Evolutionary conservation across 352 stramenopile genomes (phyloP), one percentile per base, ranked within the genome.

Genomic region (Pythium guiyangense): DNA sequence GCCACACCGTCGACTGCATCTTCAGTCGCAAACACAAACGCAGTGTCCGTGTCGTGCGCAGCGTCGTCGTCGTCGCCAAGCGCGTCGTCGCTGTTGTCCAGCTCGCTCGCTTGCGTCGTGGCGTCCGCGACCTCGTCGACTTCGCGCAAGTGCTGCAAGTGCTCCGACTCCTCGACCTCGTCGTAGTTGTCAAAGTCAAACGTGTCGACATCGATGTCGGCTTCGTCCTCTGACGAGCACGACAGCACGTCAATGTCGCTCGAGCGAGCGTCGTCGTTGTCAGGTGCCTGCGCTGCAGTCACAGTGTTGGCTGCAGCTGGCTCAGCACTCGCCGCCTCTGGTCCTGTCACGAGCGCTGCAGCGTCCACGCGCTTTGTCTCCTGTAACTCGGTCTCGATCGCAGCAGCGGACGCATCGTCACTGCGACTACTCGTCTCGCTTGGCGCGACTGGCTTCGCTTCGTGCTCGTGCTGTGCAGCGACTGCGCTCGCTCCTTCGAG

Each of bases 111-210:
- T 12, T 72, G 57, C 26, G 62, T 53, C 17, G 61, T 63, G 17
- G 64, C 60, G 14, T 83, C 67, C 18, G 76, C 63, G 37, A 90
- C 58, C 51, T 89, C 78, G 42, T 84, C 82, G 45, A 96, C 75
- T 34, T 96, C 88, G 3, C 81, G 77, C 17, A 96, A 60, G 64
- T 96, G 86, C 50, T 95, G 84, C 22, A 93, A 54, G 52, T 92
- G 79, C 20, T 92, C 88, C 0, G 78, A 90, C 44, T 94, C 84
- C 34, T 91, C 77, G 2, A 81, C 69, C 68, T 92, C 82, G 40
- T 90, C 82, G 44, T 73, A 71, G 52, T 73, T 77, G 29, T 72
- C 72, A 29, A 68, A 49, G 42, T 66, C 50, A 40, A 70, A 59
- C 31, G 27, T 47, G 43, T 88, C 71, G 9, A 73, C 66, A 60